A percentile compares a stretch with the other conserved stretches of the same genome.
Conservation (phyloP, 2,329 filamentous ascomycete genomes). For the Spiromastix sp. region DNA sequence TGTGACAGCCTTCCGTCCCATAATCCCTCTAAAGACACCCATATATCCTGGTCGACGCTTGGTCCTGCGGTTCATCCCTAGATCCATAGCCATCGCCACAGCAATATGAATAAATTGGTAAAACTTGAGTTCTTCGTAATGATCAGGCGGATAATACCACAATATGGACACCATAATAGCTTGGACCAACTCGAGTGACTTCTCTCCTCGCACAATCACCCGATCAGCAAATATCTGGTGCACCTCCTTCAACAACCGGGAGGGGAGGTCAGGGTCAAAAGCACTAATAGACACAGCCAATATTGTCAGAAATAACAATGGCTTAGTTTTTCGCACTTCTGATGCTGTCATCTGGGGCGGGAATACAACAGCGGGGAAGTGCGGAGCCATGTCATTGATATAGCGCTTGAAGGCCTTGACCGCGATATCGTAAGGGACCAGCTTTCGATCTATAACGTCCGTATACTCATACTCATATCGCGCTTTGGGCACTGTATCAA, state of each 20-base stretch:
- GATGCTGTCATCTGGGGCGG: conserved; percentile 43
- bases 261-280: conserved; percentile 47
- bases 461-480: conserved; percentile 22
- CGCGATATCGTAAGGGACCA: conserved; percentile 44
- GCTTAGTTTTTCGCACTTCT: conserved; percentile 47
- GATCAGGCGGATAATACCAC: conserved; percentile 77
- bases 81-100: conserved; percentile 70
- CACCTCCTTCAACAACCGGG: conserved; percentile 55
- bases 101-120: conserved; percentile 78
- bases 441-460: conserved; percentile 39
- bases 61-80: conserved; percentile 58
- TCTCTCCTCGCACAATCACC: conserved; percentile 64
- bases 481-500: conserved; percentile 10
- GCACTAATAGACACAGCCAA: conserved; percentile 44
- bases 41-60: conserved; percentile 23
- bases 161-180: conserved; percentile 63
- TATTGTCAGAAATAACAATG: conserved; percentile 49
- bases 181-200: conserved; percentile 75
- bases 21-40: conserved; percentile 28
- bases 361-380: conserved; percentile 50
- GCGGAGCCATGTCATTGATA: conserved; percentile 41
- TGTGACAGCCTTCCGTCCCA: conserved; percentile 25
- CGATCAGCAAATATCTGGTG: conserved; percentile 65
- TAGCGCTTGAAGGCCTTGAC: conserved; percentile 49
- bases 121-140: conserved; percentile 79